Base-by-base conservation (phyloP, 2,329 filamentous ascomycete species). In the Trematosphaeria pertusa region DNA sequence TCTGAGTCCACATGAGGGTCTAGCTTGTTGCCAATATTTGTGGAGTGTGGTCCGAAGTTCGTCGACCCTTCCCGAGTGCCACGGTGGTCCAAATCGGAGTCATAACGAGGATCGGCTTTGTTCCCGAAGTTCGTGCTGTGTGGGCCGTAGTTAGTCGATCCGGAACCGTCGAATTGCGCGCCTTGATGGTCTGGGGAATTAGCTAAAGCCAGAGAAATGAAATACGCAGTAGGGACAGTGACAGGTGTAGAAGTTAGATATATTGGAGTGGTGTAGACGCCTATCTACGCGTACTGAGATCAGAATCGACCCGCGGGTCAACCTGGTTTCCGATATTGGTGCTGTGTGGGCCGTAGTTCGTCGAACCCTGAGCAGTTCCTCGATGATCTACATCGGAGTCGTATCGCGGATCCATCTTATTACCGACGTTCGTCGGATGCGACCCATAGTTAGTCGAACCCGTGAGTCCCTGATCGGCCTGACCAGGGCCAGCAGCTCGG, bases 261-360 rank as follows among this genome's bases (percentile, higher is more conserved):
- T n/a, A n/a, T n/a, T n/a, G n/a, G n/a, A n/a, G n/a, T n/a, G n/a
- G n/a, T n/a, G n/a, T n/a, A n/a, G n/a, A n/a, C n/a, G n/a, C n/a
- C n/a, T n/a, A n/a, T n/a, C n/a, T n/a, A n/a, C n/a, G n/a, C n/a
- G n/a, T n/a, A n/a, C n/a, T n/a, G 4, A 28, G 38, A 38, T 61
- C 58, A 2, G 43, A 48, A 20, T 70, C 67, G 18, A 61, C 61
- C 17, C 65, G 58, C 1, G 65, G 67, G 34, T 70, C 66, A 9
- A 65, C 15, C 53, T 70, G 67, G 44, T 69, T 69, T 14, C 56
- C 54, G 18, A 62, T 40, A 36, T 70, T 65, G n/a, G 60, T 63
- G 32, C 45, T 51, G 51, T 70, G 67, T 8, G 65, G 57, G 2
- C 68, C 59, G 19, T 54, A 52, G 18, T 55, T 59, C 5, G 49